A percentile compares a stretch with the other conserved stretches of the same genome.
Conservation (phyloP, 257 asterid genomes). For the Verbascum thapsus region DNA sequence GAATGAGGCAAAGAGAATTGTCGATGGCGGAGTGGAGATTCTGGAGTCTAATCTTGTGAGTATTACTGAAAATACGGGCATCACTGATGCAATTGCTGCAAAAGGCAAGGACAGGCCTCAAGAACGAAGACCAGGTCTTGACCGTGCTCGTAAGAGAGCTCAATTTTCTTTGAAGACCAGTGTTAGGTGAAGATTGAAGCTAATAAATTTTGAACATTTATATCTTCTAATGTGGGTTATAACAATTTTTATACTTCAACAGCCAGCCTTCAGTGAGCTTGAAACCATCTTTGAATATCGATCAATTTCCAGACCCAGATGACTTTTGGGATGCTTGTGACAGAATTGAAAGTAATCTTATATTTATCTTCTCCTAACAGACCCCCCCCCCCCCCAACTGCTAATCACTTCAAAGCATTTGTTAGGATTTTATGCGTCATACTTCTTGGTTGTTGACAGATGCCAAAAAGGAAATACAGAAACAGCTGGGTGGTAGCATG, state of each 20-base stretch:
- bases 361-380: background rate
- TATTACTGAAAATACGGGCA: constrained; percentile 39
- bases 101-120: constrained; percentile 55
- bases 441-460: constrained; percentile 40
- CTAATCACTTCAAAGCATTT: constrained; percentile 13
- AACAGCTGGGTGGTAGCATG: constrained; percentile 50
- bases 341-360: constrained; percentile 63
- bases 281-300: constrained; percentile 48
- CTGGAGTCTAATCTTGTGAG: constrained; percentile 42
- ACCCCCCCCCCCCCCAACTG: background rate
- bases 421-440: constrained; percentile 1
- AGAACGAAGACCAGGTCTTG: constrained; percentile 79
- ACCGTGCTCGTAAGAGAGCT: constrained; percentile 65
- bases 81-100: constrained; percentile 38
- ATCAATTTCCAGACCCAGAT: constrained; percentile 64
- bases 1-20: constrained; percentile 72
- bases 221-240: background rate
- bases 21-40: constrained; percentile 60
- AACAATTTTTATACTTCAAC: constrained; percentile 34
- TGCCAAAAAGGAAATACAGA: constrained; percentile 77
- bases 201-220: background rate
- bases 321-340: constrained; percentile 66
- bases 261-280: constrained; percentile 60
- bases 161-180: constrained; percentile 59
- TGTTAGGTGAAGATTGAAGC: constrained; percentile 45